Conservation (phyloP, 1,284 basidiomycete genomes). For the Malassezia caprae region DNA sequence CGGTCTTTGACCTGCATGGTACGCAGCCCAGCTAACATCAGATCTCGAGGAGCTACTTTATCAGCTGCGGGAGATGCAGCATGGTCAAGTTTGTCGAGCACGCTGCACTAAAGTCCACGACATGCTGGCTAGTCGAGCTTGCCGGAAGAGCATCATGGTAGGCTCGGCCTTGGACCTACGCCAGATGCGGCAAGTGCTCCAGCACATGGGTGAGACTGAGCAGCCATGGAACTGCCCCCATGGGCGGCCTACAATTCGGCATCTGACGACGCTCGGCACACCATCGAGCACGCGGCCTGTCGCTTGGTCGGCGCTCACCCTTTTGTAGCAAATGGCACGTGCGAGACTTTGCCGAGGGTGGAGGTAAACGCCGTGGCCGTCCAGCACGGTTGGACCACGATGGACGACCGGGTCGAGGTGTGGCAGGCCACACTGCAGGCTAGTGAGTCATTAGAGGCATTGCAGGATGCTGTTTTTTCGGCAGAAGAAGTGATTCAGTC, state of each 20-base stretch:
- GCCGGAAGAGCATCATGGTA: slow-evolving; percentile 91
- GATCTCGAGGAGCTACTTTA: slow-evolving; percentile 92
- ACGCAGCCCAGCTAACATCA: slow-evolving; percentile 46
- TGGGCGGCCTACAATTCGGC: slow-evolving; percentile 85
- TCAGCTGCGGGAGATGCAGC: slow-evolving; percentile 65
- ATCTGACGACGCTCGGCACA: slow-evolving; percentile 21
- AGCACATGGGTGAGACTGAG: slow-evolving; percentile 89
- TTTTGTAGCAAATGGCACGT: slow-evolving; percentile 6
- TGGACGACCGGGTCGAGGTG: neutral
- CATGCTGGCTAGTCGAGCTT: slow-evolving; percentile 95
- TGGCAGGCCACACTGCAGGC: slow-evolving; percentile 12
- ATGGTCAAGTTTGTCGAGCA: slow-evolving; percentile 58
- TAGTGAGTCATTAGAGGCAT: slow-evolving; percentile 3
- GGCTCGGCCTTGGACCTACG: slow-evolving; percentile 66
- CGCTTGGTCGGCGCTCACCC: slow-evolving; percentile 1
- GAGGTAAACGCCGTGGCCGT: neutral
- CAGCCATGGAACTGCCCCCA: slow-evolving; percentile 97
- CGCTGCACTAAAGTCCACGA: slow-evolving; percentile 81
- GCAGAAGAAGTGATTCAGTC: slow-evolving; percentile 9
- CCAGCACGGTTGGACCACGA: neutral
- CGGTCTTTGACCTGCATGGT: slow-evolving; percentile 67
- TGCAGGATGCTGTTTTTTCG: slow-evolving; percentile 9
- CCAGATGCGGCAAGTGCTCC: slow-evolving; percentile 71
- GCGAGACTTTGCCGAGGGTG: neutral
- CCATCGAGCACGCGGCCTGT: neutral